Base-by-base conservation (phyloP, 202 grass and related monocot genomes). In the Miscanthus sacchariflorus region DNA sequence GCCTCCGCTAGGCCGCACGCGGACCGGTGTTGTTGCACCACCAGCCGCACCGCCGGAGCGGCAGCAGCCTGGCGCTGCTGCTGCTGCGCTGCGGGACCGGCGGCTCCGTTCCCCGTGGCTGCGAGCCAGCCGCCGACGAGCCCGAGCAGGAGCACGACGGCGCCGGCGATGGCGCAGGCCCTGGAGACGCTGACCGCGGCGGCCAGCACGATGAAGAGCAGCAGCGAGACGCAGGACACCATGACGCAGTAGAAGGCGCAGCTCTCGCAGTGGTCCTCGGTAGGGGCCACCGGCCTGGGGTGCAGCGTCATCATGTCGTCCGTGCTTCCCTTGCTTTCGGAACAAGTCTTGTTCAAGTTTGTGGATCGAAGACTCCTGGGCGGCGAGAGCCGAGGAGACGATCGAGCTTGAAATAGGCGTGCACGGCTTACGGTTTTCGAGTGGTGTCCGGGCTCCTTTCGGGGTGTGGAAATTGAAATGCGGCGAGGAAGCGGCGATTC, bases 191-290 rank as follows among this genome's bases (percentile, higher is more conserved):
- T 74, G 39, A 84, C 43, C 4, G 45, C 49, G 39, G 76, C 43
- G 6, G 78, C 48, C 17, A 92, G 87, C 72, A 80, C 87, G 84
- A 85, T 42, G 74, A 89, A 89, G 35, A 92, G 83, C 71, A 92
- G 59, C 78, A 89, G 39, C 58, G 83, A 89, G 7, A 92, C 21
- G 58, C 75, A 86, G 5, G 74, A 28, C 67, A 48, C 87, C 68
- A 70, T 52, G 56, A 87, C 45, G 83, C 25, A 77, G 87, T 80
- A 92, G 83, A 74, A 92, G 46, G 46, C 28, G 36, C 52, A 66
- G 44, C 46, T 46, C 35, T 81, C 70, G 38, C 70, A 78, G 28
- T 81, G 33, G 68, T 30, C 45, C 38, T 38, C 36, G 36, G 36
- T 38, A 38, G 36, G 36, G 36, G 82, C 1, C 82, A 12, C 67